A percentile compares a stretch with the other conserved stretches of the same genome.
These are phyloP conservation scores for Vigna mungo DNA, from an alignment of 306 rosid species.

Conservation along the genomic window DNA sequence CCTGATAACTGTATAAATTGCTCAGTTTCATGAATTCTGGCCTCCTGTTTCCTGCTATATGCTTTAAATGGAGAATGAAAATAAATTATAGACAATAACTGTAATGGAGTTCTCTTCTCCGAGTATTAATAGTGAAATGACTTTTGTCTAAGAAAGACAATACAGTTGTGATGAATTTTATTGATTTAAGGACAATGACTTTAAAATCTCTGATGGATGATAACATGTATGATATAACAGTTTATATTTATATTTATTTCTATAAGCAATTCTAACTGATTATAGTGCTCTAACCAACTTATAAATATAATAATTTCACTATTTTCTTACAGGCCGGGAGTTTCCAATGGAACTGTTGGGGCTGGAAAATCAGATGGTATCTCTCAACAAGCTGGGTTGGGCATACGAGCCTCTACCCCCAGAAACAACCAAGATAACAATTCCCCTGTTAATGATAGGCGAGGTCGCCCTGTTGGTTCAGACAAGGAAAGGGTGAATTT, in stretches of 20 bases:
- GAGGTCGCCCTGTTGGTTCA: slow-evolving; percentile 76
- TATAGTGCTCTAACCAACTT: slow-evolving; percentile 34
- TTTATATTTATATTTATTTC: neutral
- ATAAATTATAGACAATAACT: neutral
- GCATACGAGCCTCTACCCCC: slow-evolving; percentile 78
- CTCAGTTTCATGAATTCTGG: neutral
- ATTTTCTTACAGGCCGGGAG: slow-evolving; percentile 69
- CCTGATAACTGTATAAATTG: slow-evolving; percentile 1
- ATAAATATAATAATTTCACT: slow-evolving; percentile 43
- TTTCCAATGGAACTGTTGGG: slow-evolving; percentile 76
- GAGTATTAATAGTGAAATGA: slow-evolving; percentile 30
- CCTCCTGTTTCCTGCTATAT: slow-evolving; percentile 8
- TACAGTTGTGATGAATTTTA: slow-evolving; percentile 33
- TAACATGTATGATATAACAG: slow-evolving; percentile 23
- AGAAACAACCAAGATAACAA: slow-evolving; percentile 77
- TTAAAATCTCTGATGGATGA: slow-evolving; percentile 30
- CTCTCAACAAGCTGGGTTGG: slow-evolving; percentile 80
- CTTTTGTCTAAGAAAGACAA: slow-evolving; percentile 33
- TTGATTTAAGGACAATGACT: slow-evolving; percentile 32
- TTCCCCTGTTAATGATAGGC: slow-evolving; percentile 74
- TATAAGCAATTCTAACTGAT: slow-evolving; percentile 32
- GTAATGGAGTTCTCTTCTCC: neutral
- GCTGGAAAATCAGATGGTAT: slow-evolving; percentile 80
- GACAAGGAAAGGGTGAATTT: slow-evolving; percentile 87
- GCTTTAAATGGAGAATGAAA: slow-evolving; percentile 11